phyloP scores from a whole-genome alignment of 495 filamentous ascomycete genomes.

The Podospora anserina region DNA sequence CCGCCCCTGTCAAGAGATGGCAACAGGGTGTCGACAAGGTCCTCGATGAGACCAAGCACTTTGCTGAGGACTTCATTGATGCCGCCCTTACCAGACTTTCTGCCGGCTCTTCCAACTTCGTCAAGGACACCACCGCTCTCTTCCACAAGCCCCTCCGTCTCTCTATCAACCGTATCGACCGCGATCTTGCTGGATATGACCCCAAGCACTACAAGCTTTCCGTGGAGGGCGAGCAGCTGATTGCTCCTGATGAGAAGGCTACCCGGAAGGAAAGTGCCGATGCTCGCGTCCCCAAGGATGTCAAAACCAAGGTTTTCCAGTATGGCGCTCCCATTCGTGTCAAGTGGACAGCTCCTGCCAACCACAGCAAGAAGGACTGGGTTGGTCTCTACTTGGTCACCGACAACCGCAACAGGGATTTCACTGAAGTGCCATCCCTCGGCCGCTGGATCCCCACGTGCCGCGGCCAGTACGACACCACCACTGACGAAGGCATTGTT shows the following conservation, averaged over 20 bases:
- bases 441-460: conserved; percentile 87
- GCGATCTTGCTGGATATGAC: conserved; percentile 80
- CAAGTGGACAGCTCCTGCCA: conserved; percentile 85
- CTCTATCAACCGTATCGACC: conserved; percentile 75
- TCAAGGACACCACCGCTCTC: conserved; percentile 79
- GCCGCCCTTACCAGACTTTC: conserved; percentile 83
- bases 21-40: conserved; percentile 85
- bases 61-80: conserved; percentile 88
- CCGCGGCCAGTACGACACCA: conserved; percentile 71
- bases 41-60: conserved; percentile 76
- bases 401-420: conserved; percentile 82
- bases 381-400: conserved; percentile 91
- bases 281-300: conserved; percentile 45
- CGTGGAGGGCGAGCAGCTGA: conserved; percentile 62
- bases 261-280: conserved; percentile 47
- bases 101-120: conserved; percentile 78
- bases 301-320: conserved; percentile 74
- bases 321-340: conserved; percentile 91
- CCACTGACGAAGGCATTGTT: conserved; percentile 75
- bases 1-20: conserved; percentile 67
- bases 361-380: conserved; percentile 93
- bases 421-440: conserved; percentile 78
- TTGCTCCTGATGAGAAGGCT: conserved; percentile 49
- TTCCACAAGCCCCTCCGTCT: conserved; percentile 86
- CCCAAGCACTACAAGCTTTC: conserved; percentile 75